A percentile compares a stretch with the other conserved stretches of the same genome.
These are phyloP conservation scores for Beta macrorhiza DNA, from an alignment of 179 eudicot species.

Conservation along the genomic window DNA sequence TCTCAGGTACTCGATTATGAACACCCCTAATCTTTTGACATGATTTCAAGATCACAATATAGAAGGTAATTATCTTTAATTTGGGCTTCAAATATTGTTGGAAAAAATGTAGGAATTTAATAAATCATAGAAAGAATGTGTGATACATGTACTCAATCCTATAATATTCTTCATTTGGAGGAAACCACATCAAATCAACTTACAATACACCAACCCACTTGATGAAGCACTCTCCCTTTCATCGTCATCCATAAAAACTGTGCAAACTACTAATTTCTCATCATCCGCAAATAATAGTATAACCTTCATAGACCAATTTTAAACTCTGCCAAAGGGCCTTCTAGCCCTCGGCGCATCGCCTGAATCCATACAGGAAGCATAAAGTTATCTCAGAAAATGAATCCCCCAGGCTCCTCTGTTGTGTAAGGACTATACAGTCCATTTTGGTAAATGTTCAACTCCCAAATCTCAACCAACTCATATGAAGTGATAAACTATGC, in stretches of 20 bases:
- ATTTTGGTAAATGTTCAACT: neutral
- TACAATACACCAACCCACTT: constrained; percentile 21
- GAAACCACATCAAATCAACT: constrained; percentile 21
- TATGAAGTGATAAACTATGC: neutral
- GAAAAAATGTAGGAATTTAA: neutral
- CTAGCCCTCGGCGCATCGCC: neutral
- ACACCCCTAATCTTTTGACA: too few species aligned
- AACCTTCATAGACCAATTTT: constrained; percentile 22
- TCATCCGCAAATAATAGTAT: constrained; percentile 11
- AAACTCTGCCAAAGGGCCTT: constrained; percentile 7
- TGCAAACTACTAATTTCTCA: neutral
- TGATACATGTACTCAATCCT: neutral
- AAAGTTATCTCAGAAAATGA: neutral
- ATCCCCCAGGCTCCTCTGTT: neutral
- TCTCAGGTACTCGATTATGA: too few species aligned
- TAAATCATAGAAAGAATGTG: constrained; percentile 14
- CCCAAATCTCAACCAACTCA: neutral
- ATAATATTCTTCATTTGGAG: constrained; percentile 4
- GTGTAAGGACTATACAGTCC: neutral
- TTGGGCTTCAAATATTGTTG: neutral
- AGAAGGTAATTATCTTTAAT: neutral
- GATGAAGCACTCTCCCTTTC: constrained; percentile 4
- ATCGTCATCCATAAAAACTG: neutral
- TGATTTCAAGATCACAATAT: too few species aligned
- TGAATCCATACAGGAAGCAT: neutral